Evolutionary conservation across 805 yeast species (phyloP), one percentile per base, ranked within the genome.

Genomic region (Brettanomyces custersianus): DNA sequence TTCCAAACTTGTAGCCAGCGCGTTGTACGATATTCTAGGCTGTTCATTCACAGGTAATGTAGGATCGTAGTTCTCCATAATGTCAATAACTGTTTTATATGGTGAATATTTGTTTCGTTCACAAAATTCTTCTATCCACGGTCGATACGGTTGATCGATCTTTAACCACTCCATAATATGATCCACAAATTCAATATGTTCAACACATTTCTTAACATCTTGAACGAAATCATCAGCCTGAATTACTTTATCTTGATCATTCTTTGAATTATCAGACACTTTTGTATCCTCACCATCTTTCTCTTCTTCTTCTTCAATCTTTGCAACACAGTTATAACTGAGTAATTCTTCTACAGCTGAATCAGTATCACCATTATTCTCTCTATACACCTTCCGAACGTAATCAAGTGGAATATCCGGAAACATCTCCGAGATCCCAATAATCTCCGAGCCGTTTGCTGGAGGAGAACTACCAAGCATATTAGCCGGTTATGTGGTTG

Each of bases 341-440:
- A 60, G 36, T 8, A 62, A 38, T 1, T 49, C 44, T 24, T 62
- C 66, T 2, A 49, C 38, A 1, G 65, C 47, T 5, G 44, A 46
- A 12, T 55, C 62, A 8, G 57, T 4, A 38, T 66, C 55, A 1
- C 59, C 56, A 5, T 55, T 41, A 26, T 55, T 43, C 2, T 54
- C 55, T 18, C 51, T 43, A 13, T 63, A 53, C 4, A 54, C 52
- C 2, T 47, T 40, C 3, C 53, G 42, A 6, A 74, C 50, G 6
- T 43, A 41, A 2, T 44, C 51, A 4, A 49, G 28, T 2, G 62
- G 58, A 3, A 60, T 40, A 12, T 62, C 49, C 0, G 80, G 79
- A 40, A 75, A 73, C 53, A 74, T 62, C 11, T 62, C 65, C 5
- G 54, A 52, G 13, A 52, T 29, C 18, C 30, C 9, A 25, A 25